These are phyloP conservation scores for Pyrus pyrifolia DNA, from an alignment of 306 rosid species.

Conservation along the genomic window DNA sequence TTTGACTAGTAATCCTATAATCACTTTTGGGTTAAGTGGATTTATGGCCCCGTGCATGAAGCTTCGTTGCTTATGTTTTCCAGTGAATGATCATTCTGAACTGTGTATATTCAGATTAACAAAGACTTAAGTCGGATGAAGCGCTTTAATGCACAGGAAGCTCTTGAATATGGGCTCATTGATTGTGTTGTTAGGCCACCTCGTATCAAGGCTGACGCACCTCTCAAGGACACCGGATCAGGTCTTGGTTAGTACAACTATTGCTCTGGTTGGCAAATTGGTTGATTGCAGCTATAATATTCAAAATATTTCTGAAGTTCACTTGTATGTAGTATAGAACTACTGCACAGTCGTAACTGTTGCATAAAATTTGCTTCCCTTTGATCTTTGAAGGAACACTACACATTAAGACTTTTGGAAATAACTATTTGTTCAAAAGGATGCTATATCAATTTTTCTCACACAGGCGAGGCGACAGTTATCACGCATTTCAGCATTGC, in stretches of 20 bases:
- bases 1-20: neutral
- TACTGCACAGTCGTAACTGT: slow-evolving; percentile 16
- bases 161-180: slow-evolving; percentile 85
- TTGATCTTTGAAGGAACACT: neutral
- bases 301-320: slow-evolving; percentile 7
- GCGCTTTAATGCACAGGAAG: slow-evolving; percentile 67
- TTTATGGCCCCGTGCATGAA: neutral
- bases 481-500: no score
- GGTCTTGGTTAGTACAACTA: slow-evolving; percentile 66
- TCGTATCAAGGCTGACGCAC: slow-evolving; percentile 74
- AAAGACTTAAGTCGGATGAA: slow-evolving; percentile 63
- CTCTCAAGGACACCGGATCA: slow-evolving; percentile 54
- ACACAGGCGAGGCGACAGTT: neutral
- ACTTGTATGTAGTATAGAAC: slow-evolving; percentile 20
- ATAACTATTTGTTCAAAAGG: neutral
- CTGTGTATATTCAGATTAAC: slow-evolving; percentile 45
- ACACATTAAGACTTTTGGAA: neutral
- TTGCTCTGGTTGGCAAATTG: slow-evolving; percentile 11
- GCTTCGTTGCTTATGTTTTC: neutral
- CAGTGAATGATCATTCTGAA: neutral
- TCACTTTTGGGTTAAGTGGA: neutral
- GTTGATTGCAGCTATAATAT: slow-evolving; percentile 5
- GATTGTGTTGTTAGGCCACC: slow-evolving; percentile 77
- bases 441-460: neutral
- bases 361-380: slow-evolving; percentile 10